Percentiles rank a stretch among this genome's conserved stretches.
These are phyloP conservation scores for Nicotiana knightiana DNA, from an alignment of 257 asterid genomes.

Conservation along the genomic window DNA sequence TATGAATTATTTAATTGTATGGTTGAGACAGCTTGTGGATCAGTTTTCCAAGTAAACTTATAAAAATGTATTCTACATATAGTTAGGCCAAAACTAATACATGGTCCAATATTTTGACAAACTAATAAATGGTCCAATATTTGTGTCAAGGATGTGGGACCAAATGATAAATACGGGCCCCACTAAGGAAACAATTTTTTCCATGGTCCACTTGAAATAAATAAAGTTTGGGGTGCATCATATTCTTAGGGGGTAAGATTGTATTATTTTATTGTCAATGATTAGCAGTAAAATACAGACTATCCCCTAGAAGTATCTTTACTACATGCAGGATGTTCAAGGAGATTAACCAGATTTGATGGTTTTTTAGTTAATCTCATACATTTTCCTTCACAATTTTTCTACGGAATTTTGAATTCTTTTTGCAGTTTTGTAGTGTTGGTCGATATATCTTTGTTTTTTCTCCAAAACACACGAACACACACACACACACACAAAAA, in stretches of 20 bases:
- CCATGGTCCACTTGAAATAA: background rate
- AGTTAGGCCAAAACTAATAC: background rate
- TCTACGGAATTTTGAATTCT: background rate
- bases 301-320: background rate
- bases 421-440: background rate
- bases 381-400: background rate
- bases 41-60: background rate
- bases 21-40: background rate
- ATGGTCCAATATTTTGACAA: background rate
- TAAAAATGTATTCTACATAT: background rate
- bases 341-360: background rate
- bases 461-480: background rate
- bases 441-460: background rate
- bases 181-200: background rate
- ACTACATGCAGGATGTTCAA: background rate
- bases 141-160: background rate
- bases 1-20: background rate
- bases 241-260: background rate
- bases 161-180: background rate
- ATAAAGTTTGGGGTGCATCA: background rate
- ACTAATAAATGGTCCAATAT: background rate
- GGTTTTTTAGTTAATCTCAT: background rate
- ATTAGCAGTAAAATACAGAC: constrained; percentile 9
- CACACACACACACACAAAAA: too few species aligned
- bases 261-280: constrained; percentile 8